Evolutionary conservation across 257 asterid species (phyloP).

Genomic region (Buddleja alternifolia): DNA sequence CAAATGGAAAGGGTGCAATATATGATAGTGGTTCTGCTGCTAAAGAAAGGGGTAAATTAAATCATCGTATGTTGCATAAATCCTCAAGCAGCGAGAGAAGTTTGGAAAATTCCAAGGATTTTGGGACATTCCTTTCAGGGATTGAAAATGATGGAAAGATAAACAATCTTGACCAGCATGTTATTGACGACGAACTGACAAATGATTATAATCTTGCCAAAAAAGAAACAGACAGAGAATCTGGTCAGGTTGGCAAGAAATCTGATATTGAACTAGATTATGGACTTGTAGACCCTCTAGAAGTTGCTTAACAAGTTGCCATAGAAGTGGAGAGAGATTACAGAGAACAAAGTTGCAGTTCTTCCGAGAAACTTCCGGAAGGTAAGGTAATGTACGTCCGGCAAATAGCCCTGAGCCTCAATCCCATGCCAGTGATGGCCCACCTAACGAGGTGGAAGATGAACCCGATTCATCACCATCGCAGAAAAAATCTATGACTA

Average conservation of each 20-base stretch:
- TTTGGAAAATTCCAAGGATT: constrained; percentile 41
- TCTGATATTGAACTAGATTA: constrained; percentile 47
- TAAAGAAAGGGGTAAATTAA: constrained; percentile 36
- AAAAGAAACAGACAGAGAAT: constrained; percentile 28
- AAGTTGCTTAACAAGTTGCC: constrained; percentile 80
- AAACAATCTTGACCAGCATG: constrained; percentile 36
- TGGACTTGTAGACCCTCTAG: constrained; percentile 74
- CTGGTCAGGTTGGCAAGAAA: constrained; percentile 36
- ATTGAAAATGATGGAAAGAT: constrained; percentile 37
- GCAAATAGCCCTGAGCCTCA: too few species aligned
- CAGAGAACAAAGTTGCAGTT: constrained; percentile 69
- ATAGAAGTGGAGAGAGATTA: constrained; percentile 81
- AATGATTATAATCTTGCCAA: constrained; percentile 35
- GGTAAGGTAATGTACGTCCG: constrained; percentile 23
- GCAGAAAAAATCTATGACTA: constrained; percentile 30
- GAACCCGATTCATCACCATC: constrained; percentile 53
- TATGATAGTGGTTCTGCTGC: constrained; percentile 33
- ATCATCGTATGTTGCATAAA: constrained; percentile 31
- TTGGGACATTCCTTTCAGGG: constrained; percentile 32
- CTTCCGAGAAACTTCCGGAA: constrained; percentile 56
- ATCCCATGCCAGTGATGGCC: constrained; percentile 39
- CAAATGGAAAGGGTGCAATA: constrained; percentile 39
- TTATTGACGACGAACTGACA: constrained; percentile 33
- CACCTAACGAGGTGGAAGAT: constrained; percentile 41
- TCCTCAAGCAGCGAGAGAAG: constrained; percentile 42